A percentile compares a stretch with the other conserved stretches of the same genome.
Evolutionary conservation across 2,329 filamentous ascomycete genomes (phyloP).

Genomic region (Endothia cerciana): DNA sequence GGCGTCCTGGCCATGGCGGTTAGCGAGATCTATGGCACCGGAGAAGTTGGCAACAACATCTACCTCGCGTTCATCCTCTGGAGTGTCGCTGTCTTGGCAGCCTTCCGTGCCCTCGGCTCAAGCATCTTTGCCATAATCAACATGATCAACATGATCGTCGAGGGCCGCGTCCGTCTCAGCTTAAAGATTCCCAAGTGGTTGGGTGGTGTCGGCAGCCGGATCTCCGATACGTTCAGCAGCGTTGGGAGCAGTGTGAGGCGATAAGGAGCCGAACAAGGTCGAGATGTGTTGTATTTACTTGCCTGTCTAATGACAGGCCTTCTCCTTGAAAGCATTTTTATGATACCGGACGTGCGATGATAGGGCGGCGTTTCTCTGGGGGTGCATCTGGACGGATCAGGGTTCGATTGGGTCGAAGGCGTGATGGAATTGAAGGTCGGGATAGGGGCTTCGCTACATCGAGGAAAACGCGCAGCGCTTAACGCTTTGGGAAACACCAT

Average conservation of each 20-base stretch:
- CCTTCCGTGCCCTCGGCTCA: conserved; percentile 85
- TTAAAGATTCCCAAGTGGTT: conserved; percentile 59
- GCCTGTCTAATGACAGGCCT: neutral
- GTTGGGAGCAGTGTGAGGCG: conserved; percentile 49
- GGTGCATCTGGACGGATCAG: conserved; percentile 10
- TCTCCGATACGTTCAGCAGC: conserved; percentile 55
- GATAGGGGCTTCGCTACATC: neutral
- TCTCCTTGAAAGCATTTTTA: conserved; percentile 2
- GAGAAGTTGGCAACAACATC: conserved; percentile 76
- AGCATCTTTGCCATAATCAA: conserved; percentile 85
- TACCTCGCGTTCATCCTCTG: conserved; percentile 95
- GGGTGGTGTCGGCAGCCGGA: conserved; percentile 47
- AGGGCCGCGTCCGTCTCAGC: conserved; percentile 73
- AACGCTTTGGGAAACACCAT: neutral
- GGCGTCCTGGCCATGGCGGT: conserved; percentile 92
- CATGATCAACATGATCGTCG: conserved; percentile 79
- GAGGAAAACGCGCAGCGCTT: neutral
- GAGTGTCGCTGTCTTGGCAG: conserved; percentile 81
- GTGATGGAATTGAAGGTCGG: conserved; percentile 4
- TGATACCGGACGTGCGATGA: conserved; percentile 9
- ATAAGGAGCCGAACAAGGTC: conserved; percentile 30
- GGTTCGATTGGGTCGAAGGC: conserved; percentile 2
- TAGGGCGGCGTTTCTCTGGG: conserved; percentile 12
- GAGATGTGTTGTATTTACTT: neutral
- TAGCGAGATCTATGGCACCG: conserved; percentile 78